A percentile compares a stretch with the other conserved stretches of the same genome.
These are phyloP conservation scores for Capsicum pubescens DNA, from an alignment of 257 asterid species.

Conservation along the genomic window DNA sequence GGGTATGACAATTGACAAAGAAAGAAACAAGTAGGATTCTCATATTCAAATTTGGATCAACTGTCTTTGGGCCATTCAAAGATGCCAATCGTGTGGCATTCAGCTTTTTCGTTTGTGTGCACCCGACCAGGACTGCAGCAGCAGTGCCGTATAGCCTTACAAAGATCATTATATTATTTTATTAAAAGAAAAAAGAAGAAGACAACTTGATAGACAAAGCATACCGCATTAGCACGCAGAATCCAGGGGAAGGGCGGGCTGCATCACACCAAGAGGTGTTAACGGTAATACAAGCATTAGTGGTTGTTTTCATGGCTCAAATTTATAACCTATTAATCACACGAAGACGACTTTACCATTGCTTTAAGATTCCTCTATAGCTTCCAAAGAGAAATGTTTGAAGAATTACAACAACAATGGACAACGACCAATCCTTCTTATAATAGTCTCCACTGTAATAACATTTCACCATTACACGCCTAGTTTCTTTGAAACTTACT, in stretches of 20 bases:
- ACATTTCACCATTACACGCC: background rate
- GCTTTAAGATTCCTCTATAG: too few relatives aligned
- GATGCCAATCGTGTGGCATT: conserved; percentile 71
- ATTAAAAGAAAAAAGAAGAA: too few relatives aligned
- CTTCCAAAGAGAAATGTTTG: background rate
- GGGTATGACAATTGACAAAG: conserved; percentile 11
- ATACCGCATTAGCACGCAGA: too few relatives aligned
- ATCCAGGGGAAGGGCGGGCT: too few relatives aligned
- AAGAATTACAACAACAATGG: background rate
- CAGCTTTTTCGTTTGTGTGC: conserved; percentile 20
- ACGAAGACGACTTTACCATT: too few relatives aligned
- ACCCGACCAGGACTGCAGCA: conserved; percentile 29
- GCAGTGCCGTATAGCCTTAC: background rate
- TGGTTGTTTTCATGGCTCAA: too few relatives aligned
- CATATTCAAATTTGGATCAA: conserved; percentile 32
- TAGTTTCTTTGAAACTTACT: background rate
- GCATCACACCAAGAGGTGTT: too few relatives aligned
- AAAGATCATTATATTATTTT: background rate
- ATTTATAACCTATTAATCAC: too few relatives aligned
- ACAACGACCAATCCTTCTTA: background rate
- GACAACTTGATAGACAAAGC: too few relatives aligned
- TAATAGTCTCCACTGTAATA: background rate
- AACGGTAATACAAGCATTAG: too few relatives aligned
- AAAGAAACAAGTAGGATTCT: conserved; percentile 33
- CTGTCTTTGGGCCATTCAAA: conserved; percentile 38